Conservation (phyloP, 352 stramenopile species). For the Phytophthora ramorum region DNA sequence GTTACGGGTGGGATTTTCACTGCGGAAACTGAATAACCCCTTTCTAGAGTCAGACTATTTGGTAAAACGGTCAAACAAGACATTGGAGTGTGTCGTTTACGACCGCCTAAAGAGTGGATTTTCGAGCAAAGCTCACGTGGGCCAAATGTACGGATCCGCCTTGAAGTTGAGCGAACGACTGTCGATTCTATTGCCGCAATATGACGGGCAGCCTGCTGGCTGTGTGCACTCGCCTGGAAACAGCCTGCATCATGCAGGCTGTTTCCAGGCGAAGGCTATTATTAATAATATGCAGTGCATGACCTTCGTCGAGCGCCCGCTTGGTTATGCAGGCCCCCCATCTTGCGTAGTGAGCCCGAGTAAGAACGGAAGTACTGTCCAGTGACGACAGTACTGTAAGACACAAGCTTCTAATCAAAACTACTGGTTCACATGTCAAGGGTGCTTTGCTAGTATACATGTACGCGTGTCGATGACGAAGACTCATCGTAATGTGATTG, state of each 20-base stretch:
- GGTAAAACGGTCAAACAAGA: no score
- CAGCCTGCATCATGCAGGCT: no score
- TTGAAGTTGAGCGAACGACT: slow-evolving; percentile 16
- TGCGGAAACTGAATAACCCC: not conserved
- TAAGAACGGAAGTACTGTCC: slow-evolving; percentile 4
- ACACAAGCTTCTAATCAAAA: not conserved
- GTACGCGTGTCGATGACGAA: no score
- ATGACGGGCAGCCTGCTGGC: slow-evolving; percentile 6
- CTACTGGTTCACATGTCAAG: no score
- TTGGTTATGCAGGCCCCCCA: slow-evolving; percentile 21
- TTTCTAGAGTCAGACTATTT: not conserved
- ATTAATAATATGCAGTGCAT: no score
- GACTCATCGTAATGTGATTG: no score
- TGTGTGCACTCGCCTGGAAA: not conserved
- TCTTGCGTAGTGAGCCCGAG: slow-evolving; percentile 9
- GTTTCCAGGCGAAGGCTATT: no score
- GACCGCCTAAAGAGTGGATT: slow-evolving; percentile 20
- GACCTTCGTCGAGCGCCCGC: not conserved
- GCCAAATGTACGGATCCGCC: slow-evolving; percentile 17
- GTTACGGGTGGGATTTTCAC: not conserved
- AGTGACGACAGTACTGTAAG: slow-evolving; percentile 1
- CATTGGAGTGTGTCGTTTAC: slow-evolving; percentile 22
- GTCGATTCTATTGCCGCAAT: slow-evolving; percentile 25
- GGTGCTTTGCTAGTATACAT: no score
- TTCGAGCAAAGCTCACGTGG: slow-evolving; percentile 20